Evolutionary conservation across 306 rosid species (phyloP), one percentile per base, ranked within the genome.

Genomic region (Betula pendula): DNA sequence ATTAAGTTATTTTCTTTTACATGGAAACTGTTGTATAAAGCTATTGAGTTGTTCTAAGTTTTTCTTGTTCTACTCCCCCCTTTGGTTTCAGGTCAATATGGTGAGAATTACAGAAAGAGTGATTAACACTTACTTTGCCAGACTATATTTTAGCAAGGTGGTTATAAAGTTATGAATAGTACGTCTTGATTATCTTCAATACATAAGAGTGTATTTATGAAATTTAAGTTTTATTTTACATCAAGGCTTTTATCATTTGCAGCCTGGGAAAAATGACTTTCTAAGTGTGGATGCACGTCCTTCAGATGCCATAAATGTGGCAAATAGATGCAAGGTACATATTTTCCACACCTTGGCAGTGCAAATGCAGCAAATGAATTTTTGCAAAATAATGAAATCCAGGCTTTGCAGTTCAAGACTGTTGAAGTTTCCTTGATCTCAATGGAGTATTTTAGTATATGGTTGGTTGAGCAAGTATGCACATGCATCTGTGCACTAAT

Each of bases 231-330:
- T 27, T 20, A 45, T 42, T 29, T 72, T 65, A 75, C 79, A 77
- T 40, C 45, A 42, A 77, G 75, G 76, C 77, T 81, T 58, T 50
- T 81, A 19, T 79, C 78, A 60, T 78, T 78, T 96, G 88, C 97
- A 92, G 99, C 92, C 91, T 70, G 99, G 96, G 76, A 76, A 80
- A 84, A 75, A 78, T 79, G 93, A 87, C 50, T 76, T 88, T 78
- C 58, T 89, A 47, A 91, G 92, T 73, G 89, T 92, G 77, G 98
- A 96, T 85, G 93, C 89, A 47, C 96, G 99, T 44, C 98, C 99
- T 35, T 96, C 99, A 7, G 99, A 96, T 59, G 99, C 97, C 82
- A 88, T 96, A 78, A 92, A 88, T 82, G 87, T 96, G 67, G 99
- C 99, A 82, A 81, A 87, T 58, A 84, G 90, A 82, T 92, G 96